A percentile compares a stretch with the other conserved stretches of the same genome.
These are phyloP conservation scores for Penicillium angulare DNA, from an alignment of 495 filamentous ascomycete genomes.

Conservation along the genomic window DNA sequence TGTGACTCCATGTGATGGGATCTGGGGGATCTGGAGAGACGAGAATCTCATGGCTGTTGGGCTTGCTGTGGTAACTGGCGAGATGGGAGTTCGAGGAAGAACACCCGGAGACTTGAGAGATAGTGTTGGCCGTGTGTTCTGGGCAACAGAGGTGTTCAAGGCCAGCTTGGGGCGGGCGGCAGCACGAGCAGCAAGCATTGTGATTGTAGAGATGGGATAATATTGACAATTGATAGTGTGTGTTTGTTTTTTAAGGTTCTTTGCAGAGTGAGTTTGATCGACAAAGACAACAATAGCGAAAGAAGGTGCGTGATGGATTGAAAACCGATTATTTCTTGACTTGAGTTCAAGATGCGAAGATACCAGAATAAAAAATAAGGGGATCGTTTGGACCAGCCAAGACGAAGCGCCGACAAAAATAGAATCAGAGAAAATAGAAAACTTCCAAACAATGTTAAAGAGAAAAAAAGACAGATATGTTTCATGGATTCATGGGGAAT, in stretches of 20 bases:
- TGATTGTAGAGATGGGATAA: slow-evolving; percentile 16
- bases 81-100: slow-evolving; percentile 46
- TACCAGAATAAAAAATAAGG: slow-evolving; percentile 14
- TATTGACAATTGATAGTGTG: slow-evolving; percentile 5
- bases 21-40: slow-evolving; percentile 37
- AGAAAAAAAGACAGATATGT: too few species aligned
- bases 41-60: slow-evolving; percentile 45
- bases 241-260: slow-evolving; percentile 7
- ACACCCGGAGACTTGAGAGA: slow-evolving; percentile 46
- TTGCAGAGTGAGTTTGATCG: slow-evolving; percentile 32
- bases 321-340: slow-evolving; percentile 31
- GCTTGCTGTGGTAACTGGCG: slow-evolving; percentile 38
- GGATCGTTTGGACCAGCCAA: slow-evolving; percentile 45
- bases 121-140: slow-evolving; percentile 34
- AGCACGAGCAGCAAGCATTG: slow-evolving; percentile 39
- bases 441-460: slow-evolving; percentile 36
- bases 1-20: too few species aligned
- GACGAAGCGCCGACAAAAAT: slow-evolving; percentile 41
- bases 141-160: slow-evolving; percentile 44
- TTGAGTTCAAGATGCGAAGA: slow-evolving; percentile 21
- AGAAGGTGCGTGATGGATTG: slow-evolving; percentile 19
- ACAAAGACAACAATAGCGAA: slow-evolving; percentile 28
- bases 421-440: slow-evolving; percentile 34
- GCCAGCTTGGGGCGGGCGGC: slow-evolving; percentile 48
- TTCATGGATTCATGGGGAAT: slow-evolving; percentile 5